Evolutionary conservation across 331 rosid species (phyloP).

Genomic region (Acacia pycnantha): DNA sequence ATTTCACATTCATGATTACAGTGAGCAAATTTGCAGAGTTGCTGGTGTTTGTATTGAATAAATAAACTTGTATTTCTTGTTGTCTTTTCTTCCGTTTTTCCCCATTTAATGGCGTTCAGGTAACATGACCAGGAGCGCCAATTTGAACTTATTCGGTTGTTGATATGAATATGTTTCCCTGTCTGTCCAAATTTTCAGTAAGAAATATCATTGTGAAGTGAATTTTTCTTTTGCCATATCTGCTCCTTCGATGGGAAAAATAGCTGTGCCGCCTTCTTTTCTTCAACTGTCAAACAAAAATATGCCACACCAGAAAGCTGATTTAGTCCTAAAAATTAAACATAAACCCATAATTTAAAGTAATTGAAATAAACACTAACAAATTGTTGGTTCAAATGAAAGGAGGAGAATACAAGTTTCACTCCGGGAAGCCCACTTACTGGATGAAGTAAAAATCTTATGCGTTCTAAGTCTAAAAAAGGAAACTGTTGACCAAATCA

Average conservation of each 20-base stretch:
- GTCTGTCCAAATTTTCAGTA: background rate
- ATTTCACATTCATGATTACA: background rate
- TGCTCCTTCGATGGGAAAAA: too few species aligned
- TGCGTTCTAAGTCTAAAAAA: accelerated
- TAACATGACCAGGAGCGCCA: background rate
- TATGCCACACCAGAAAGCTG: too few species aligned
- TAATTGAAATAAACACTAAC: too few species aligned
- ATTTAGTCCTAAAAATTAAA: too few species aligned
- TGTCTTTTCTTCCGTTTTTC: background rate
- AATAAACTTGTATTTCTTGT: background rate
- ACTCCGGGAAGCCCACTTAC: accelerated
- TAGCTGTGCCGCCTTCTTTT: too few species aligned
- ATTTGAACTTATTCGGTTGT: background rate
- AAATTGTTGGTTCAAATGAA: too few species aligned
- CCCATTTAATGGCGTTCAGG: background rate
- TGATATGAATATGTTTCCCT: background rate
- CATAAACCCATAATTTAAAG: too few species aligned
- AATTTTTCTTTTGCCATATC: background rate
- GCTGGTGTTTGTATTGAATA: background rate
- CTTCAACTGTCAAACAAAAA: too few species aligned
- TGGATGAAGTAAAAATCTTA: accelerated
- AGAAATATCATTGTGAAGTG: background rate
- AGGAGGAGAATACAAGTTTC: too few species aligned
- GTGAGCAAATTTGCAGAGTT: background rate
- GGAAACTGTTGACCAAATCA: too few species aligned